Evolutionary conservation across 2,329 filamentous ascomycete species (phyloP), one percentile per base, ranked within the genome.

Genomic region (Monosporascus ibericus): DNA sequence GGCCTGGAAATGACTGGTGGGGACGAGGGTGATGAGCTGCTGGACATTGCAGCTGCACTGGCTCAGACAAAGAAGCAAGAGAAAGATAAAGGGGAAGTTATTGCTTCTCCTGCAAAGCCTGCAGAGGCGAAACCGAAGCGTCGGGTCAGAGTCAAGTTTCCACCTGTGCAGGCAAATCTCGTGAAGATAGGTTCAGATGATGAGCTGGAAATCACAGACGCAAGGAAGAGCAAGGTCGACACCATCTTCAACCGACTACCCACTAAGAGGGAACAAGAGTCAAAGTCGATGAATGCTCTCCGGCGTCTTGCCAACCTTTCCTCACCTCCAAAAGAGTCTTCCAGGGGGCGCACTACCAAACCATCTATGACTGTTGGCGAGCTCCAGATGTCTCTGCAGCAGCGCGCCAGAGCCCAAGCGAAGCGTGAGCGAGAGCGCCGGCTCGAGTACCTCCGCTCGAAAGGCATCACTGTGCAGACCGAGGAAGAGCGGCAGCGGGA

Each of bases 401-500:
- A 83, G 58, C 85, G 85, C 55, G 91, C 90, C 6, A 84, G 89
- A 44, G 79, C 87, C 55, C 94, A 99, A 69, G 92, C 91, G 44
- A 84, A 84, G 55, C 71, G 81, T 42, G 90, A 94, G 67, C 85
- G 90, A 50, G 82, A 89, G 54, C 85, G 89, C 59, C 86, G 86
- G 51, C 79, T 97, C 20, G 84, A 90, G 52, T 79, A 85, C 60
- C 78, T 99, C 40, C 84, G 82, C 63, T 85, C 87, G 11, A 90
- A 88, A 69, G 94, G 94, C 7, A 79, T 96, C 25, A 75, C 87
- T 24, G 77, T 97, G 18, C 87, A 92, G 67, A 96, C 89, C 0
- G 83, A 86, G 2, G 92, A 96, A 69, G 92, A 99, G 68, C 84
- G 89, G 20, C 88, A 92, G 64, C 82, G 83, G 36, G 87, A 95